These are phyloP conservation scores for Monsonia emarginata DNA, from an alignment of 441 rosid species.

Conservation along the genomic window DNA sequence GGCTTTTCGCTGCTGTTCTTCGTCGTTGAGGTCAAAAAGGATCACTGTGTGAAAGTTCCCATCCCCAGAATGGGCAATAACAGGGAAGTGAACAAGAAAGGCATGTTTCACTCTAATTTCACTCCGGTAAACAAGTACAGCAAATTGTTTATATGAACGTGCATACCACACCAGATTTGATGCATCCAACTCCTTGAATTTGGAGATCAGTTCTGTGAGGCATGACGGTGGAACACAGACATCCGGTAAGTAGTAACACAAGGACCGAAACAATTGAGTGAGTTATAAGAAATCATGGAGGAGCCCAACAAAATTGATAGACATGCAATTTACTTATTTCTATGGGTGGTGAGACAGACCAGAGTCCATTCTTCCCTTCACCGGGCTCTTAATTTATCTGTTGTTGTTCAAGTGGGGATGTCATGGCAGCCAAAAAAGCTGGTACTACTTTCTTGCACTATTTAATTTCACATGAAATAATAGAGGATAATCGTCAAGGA, in stretches of 20 bases:
- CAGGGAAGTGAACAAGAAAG: conserved; percentile 35
- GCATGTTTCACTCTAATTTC: not conserved
- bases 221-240: conserved; percentile 84
- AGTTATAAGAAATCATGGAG: too few species aligned
- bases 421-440: not conserved
- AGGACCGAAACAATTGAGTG: not conserved
- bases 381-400: not conserved
- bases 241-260: conserved; percentile 25
- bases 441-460: not conserved
- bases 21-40: conserved; percentile 61
- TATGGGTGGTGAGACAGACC: not conserved
- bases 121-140: not conserved
- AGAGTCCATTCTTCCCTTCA: not conserved
- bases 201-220: conserved; percentile 70
- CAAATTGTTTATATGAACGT: not conserved
- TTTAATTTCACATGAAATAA: not conserved
- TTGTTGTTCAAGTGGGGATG: not conserved
- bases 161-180: conserved; percentile 57
- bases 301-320: too few species aligned
- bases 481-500: not conserved
- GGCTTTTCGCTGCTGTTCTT: conserved; percentile 62
- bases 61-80: conserved; percentile 92
- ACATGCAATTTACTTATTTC: too few species aligned
- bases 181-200: conserved; percentile 70
- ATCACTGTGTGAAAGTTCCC: conserved; percentile 79